A percentile compares a stretch with the other conserved stretches of the same genome.
Conservation (phyloP, 2,329 filamentous ascomycete genomes). For the Diaporthe caulivora region DNA sequence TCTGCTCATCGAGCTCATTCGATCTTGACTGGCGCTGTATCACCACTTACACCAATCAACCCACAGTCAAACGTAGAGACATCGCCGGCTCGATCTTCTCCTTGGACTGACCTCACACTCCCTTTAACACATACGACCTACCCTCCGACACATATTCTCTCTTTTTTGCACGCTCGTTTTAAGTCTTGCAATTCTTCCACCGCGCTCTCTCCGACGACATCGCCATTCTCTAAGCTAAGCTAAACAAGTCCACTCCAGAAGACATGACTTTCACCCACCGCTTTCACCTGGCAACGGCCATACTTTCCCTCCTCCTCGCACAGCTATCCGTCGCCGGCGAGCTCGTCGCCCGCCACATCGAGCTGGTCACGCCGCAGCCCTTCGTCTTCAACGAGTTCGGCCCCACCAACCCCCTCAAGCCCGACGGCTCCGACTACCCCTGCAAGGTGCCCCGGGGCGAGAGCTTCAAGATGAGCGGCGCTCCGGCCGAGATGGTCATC, state of each 20-base stretch:
- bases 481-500: constrained; percentile 66
- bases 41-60: background rate
- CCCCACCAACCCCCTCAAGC: constrained; percentile 70
- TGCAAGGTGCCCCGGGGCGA: constrained; percentile 69
- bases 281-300: background rate
- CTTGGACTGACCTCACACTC: background rate
- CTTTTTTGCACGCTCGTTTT: background rate
- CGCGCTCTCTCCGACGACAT: background rate
- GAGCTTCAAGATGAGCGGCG: constrained; percentile 54
- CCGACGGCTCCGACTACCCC: constrained; percentile 72
- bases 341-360: constrained; percentile 63
- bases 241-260: background rate
- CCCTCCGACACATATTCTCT: background rate
- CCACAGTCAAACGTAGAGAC: background rate
- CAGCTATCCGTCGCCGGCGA: background rate
- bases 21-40: background rate
- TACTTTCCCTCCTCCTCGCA: background rate
- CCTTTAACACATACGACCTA: background rate
- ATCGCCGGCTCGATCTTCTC: background rate
- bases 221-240: background rate
- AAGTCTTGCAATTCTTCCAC: background rate
- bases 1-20: background rate
- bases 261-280: background rate
- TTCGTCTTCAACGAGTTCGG: constrained; percentile 53
- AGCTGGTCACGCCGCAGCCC: constrained; percentile 69